These are phyloP conservation scores for Saccharomyces hybrid DNA, from an alignment of 1,139 yeast species.

Conservation along the genomic window DNA sequence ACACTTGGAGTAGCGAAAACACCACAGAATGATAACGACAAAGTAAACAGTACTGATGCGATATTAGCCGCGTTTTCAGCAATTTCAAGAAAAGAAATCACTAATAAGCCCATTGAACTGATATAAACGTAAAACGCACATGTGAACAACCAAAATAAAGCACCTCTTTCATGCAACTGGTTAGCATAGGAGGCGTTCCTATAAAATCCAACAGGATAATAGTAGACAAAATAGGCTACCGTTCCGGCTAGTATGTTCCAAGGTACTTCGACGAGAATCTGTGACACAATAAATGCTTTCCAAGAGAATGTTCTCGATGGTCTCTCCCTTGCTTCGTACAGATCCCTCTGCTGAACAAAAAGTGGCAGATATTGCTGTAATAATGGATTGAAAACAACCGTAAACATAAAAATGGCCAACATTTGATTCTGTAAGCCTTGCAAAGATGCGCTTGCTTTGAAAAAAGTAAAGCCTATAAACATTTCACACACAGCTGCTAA, in stretches of 20 bases:
- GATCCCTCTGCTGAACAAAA: slow-evolving; percentile 57
- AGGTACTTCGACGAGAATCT: slow-evolving; percentile 62
- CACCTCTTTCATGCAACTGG: slow-evolving; percentile 48
- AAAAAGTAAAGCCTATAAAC: slow-evolving; percentile 69
- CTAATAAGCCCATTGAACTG: slow-evolving; percentile 54
- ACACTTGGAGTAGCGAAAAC: slow-evolving; percentile 52
- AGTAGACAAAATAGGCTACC: slow-evolving; percentile 60
- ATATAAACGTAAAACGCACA: slow-evolving; percentile 48
- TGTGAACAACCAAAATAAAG: slow-evolving; percentile 49
- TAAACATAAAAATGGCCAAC: slow-evolving; percentile 61
- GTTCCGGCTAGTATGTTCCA: slow-evolving; percentile 59
- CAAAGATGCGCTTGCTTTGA: slow-evolving; percentile 49
- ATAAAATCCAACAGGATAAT: slow-evolving; percentile 67
- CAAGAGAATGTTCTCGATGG: slow-evolving; percentile 58
- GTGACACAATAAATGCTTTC: slow-evolving; percentile 48
- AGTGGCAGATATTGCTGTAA: slow-evolving; percentile 65
- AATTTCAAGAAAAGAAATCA: slow-evolving; percentile 42
- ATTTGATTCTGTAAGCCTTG: slow-evolving; percentile 56
- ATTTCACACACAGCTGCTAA: slow-evolving; percentile 42
- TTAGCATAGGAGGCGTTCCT: slow-evolving; percentile 49
- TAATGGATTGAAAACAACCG: slow-evolving; percentile 47
- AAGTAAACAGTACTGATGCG: slow-evolving; percentile 51
- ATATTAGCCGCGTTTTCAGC: slow-evolving; percentile 65
- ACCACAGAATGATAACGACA: slow-evolving; percentile 71
- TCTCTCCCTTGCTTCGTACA: slow-evolving; percentile 77